Evolutionary conservation across 2,329 filamentous ascomycete species (phyloP).

Genomic region (Sporothrix inflata): DNA sequence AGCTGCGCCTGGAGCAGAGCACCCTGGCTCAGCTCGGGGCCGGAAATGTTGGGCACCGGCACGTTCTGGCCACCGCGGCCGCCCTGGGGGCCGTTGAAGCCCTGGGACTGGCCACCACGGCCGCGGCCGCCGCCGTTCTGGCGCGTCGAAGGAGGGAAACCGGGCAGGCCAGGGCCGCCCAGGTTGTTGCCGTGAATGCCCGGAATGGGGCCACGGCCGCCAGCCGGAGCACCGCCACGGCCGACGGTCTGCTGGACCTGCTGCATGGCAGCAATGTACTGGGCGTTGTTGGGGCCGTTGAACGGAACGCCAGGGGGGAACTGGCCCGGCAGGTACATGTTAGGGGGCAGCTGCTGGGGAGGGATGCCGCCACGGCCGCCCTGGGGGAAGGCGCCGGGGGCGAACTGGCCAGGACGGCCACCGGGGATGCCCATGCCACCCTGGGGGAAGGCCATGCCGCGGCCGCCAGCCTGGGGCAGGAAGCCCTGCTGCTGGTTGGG

Average conservation of each 20-base stretch:
- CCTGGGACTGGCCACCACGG: constrained; percentile 46
- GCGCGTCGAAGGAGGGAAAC: constrained; percentile 61
- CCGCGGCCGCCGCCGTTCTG: constrained; percentile 48
- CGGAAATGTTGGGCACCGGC: constrained; percentile 33
- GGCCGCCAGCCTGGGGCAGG: constrained; percentile 60
- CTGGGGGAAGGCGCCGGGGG: constrained; percentile 78
- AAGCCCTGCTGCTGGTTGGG: constrained; percentile 77
- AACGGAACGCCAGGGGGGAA: constrained; percentile 75
- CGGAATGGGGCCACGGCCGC: constrained; percentile 73
- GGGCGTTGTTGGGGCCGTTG: constrained; percentile 77
- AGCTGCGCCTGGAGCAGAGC: constrained; percentile 62
- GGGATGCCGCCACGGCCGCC: constrained; percentile 82
- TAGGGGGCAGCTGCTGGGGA: constrained; percentile 84
- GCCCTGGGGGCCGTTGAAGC: constrained; percentile 51
- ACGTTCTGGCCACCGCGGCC: constrained; percentile 50
- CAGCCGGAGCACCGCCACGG: constrained; percentile 66
- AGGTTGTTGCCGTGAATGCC: constrained; percentile 60
- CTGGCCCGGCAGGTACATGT: constrained; percentile 82
- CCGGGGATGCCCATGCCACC: constrained; percentile 67
- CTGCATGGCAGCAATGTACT: constrained; percentile 81
- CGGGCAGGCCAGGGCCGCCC: constrained; percentile 59
- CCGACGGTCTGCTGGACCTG: constrained; percentile 68
- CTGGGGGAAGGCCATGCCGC: constrained; percentile 69
- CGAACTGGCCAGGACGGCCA: constrained; percentile 82
- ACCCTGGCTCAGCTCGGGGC: constrained; percentile 46